These are phyloP conservation scores for Zymoseptoria ardabiliae DNA, from an alignment of 2,329 filamentous ascomycete genomes.

Conservation along the genomic window DNA sequence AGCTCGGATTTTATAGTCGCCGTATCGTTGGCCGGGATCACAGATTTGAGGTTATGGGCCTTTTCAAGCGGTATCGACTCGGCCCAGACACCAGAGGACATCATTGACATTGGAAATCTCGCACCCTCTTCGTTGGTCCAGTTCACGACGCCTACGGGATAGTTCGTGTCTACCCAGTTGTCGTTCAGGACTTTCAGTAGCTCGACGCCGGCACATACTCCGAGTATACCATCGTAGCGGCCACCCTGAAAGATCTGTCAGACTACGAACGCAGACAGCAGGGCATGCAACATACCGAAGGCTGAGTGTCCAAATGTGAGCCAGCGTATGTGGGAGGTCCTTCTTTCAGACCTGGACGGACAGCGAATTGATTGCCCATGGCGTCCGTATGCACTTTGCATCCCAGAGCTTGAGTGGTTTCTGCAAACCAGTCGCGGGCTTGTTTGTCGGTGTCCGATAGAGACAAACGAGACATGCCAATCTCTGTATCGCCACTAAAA, in stretches of 20 bases:
- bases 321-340: conserved; percentile 61
- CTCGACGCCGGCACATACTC: conserved; percentile 66
- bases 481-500: conserved; percentile 46
- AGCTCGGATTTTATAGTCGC: conserved; percentile 63
- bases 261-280: background rate
- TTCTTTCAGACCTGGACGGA: conserved; percentile 55
- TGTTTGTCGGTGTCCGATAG: conserved; percentile 64
- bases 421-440: conserved; percentile 68
- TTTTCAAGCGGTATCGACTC: conserved; percentile 55
- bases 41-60: conserved; percentile 56
- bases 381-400: conserved; percentile 62
- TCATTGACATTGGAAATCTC: conserved; percentile 68
- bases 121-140: conserved; percentile 82
- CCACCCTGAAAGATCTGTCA: conserved; percentile 42
- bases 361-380: conserved; percentile 76
- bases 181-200: conserved; percentile 63
- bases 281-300: conserved; percentile 36
- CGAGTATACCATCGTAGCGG: conserved; percentile 70
- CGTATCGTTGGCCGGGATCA: conserved; percentile 46
- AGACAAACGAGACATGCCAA: conserved; percentile 69
- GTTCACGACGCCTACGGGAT: conserved; percentile 66
- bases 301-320: conserved; percentile 54
- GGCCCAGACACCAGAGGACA: conserved; percentile 70
- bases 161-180: conserved; percentile 59
- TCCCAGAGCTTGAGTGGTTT: conserved; percentile 54